Evolutionary conservation across 31 red algal genomes (phyloP), one percentile per base, ranked within the genome.

Genomic region (Asparagopsis taxiformis): DNA sequence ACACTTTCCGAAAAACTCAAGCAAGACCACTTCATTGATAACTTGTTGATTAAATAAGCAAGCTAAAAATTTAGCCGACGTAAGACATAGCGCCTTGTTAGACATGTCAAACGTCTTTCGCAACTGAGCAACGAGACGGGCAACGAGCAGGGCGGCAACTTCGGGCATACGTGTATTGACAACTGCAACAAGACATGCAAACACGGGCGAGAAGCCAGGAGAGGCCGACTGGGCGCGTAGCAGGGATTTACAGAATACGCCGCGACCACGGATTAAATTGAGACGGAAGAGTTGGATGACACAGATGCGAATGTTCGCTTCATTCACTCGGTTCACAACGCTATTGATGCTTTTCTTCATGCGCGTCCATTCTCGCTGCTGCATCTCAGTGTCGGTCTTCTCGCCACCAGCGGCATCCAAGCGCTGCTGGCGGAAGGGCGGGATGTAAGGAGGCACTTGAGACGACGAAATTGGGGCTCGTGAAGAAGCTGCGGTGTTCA

Each of bases 211-310:
- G 41, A 94, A 87, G 21, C 68, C 62, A 7, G 83, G 91, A 16
- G 77, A 77, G 3, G 72, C 80, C 22, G 82, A 16, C 55, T 94
- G 91, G 21, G 78, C 91, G 70, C 82, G 79, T 22, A 94, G 74
- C 31, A 94, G 35, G 0, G 91, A 63, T 29, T 87, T 79, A 49
- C 61, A 71, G 55, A 94, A 65, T 13, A 94, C 43, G 20, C 91
- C 91, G 35, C 71, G 48, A n/a, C 84, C 91, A 44, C 91, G 77
- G 25, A 94, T 59, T 8, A 94, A 31, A 32, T 94, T 94, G 49
- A 79, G 55, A 16, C 91, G 76, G 23, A 94, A 70, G 46, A 94
- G 65, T 23, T 62, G 30, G 23, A 68, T 77, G 38, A 73, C 79
- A 23, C 70, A 68, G 43, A 49, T 43, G 32, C 64, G 61, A 24